Evolutionary conservation across 805 yeast genomes (phyloP).

Genomic region (Kluyveromyces siamensis): DNA sequence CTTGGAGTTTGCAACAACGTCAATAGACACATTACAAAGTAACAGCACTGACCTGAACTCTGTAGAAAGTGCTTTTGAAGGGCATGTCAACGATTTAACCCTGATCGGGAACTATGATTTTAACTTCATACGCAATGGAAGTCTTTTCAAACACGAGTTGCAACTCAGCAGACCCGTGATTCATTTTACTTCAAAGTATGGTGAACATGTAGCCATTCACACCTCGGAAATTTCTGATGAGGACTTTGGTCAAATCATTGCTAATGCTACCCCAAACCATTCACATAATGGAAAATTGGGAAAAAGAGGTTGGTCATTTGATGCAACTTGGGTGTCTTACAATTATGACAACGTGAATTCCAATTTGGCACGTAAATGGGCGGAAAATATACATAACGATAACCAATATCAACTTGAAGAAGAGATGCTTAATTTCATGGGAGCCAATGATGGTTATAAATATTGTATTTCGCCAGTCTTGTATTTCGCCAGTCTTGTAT

Average conservation of each 20-base stretch:
- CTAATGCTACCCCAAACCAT: background rate
- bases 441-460: background rate
- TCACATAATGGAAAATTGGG: background rate
- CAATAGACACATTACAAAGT: too few species aligned
- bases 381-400: constrained; percentile 1
- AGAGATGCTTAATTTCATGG: background rate
- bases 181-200: background rate
- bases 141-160: constrained; percentile 1
- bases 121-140: background rate
- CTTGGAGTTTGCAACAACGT: too few species aligned
- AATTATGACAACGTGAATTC: constrained; percentile 4
- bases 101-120: background rate
- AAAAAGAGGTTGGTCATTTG: background rate
- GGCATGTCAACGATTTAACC: background rate
- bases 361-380: constrained; percentile 4
- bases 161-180: background rate
- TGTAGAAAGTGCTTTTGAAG: background rate
- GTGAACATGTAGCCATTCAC: constrained; percentile 1
- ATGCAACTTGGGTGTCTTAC: constrained; percentile 4
- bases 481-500: too few species aligned
- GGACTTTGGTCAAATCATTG: background rate
- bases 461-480: background rate
- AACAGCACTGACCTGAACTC: too few species aligned
- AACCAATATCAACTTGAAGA: background rate
- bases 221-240: background rate